phyloP scores from a whole-genome alignment of 2,329 filamentous ascomycete genomes.

The Colletotrichum eremochloae region DNA sequence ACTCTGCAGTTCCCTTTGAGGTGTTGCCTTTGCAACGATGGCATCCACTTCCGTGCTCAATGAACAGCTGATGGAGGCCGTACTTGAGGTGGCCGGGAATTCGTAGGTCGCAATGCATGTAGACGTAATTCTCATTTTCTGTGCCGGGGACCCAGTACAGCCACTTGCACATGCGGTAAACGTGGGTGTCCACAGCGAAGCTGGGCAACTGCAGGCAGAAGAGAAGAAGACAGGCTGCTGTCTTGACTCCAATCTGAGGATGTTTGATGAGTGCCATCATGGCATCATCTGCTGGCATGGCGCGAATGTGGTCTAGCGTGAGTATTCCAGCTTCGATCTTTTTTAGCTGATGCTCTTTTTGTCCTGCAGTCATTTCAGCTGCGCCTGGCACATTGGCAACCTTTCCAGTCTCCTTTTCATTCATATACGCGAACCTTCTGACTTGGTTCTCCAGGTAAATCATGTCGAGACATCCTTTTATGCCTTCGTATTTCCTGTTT shows the following conservation, averaged over 20 bases:
- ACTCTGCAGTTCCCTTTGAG: conserved; percentile 69
- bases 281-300: conserved; percentile 59
- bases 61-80: conserved; percentile 67
- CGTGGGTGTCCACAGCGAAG: conserved; percentile 71
- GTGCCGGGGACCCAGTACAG: conserved; percentile 68
- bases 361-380: conserved; percentile 55
- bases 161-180: conserved; percentile 65
- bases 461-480: conserved; percentile 80
- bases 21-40: conserved; percentile 64
- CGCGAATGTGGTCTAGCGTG: conserved; percentile 65
- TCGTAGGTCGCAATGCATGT: conserved; percentile 65
- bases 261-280: conserved; percentile 65
- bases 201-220: conserved; percentile 67
- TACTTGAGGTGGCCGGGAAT: conserved; percentile 68
- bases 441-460: conserved; percentile 76
- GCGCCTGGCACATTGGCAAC: conserved; percentile 60
- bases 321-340: conserved; percentile 71
- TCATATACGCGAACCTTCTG: conserved; percentile 58
- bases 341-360: conserved; percentile 69
- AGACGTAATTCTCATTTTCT: conserved; percentile 61
- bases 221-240: conserved; percentile 67
- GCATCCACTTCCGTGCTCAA: conserved; percentile 65
- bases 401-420: conserved; percentile 56
- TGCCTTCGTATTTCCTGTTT: conserved; percentile 77
- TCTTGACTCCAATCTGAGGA: conserved; percentile 69